Evolutionary conservation across 1,139 yeast species (phyloP).

Genomic region (Pichia sp.): DNA sequence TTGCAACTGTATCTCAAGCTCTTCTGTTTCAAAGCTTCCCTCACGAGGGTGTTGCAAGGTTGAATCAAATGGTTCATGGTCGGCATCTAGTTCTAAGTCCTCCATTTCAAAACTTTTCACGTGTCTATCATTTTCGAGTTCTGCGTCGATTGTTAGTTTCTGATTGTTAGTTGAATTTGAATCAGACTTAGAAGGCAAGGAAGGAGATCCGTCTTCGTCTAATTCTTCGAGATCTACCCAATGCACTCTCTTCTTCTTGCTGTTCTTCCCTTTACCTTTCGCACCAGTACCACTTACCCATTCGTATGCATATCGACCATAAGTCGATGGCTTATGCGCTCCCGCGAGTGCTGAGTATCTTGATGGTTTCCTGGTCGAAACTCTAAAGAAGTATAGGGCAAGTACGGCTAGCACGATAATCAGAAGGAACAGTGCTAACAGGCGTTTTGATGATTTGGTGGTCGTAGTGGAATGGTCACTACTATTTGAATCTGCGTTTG

Average conservation of each 20-base stretch:
- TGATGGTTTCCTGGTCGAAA: constrained; percentile 9
- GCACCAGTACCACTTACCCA: constrained; percentile 11
- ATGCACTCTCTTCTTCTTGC: constrained; percentile 47
- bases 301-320: constrained; percentile 13
- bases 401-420: constrained; percentile 1
- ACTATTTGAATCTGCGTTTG: neutral
- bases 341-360: constrained; percentile 13
- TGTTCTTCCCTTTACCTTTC: constrained; percentile 34
- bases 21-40: constrained; percentile 11
- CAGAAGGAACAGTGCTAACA: constrained; percentile 5
- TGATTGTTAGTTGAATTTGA: neutral
- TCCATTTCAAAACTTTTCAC: constrained; percentile 12
- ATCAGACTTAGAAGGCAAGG: neutral
- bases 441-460: neutral
- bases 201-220: neutral
- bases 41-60: constrained; percentile 1
- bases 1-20: neutral
- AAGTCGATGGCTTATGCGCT: constrained; percentile 6
- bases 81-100: constrained; percentile 5
- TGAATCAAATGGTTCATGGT: neutral
- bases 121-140: neutral
- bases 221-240: constrained; percentile 43
- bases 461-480: neutral
- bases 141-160: neutral
- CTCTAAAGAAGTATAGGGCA: constrained; percentile 33